A percentile compares a stretch with the other conserved stretches of the same genome.
phyloP scores from a whole-genome alignment of 345 rosid genomes.

The Stellera chamaejasme region DNA sequence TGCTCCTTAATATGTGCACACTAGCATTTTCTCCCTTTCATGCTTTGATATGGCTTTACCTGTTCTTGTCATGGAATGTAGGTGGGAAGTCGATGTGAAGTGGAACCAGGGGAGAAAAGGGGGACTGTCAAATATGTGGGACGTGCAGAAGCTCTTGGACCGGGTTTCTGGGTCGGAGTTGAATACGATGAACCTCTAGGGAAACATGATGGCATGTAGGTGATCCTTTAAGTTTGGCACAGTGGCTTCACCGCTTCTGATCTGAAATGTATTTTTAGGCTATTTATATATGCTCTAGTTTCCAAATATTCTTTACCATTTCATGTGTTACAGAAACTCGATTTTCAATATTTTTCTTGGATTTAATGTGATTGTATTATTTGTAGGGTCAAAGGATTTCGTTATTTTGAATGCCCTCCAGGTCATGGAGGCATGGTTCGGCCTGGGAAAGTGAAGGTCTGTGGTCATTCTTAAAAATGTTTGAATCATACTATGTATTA shows the following conservation, averaged over 20 bases:
- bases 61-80: constrained; percentile 12
- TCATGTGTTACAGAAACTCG: neutral
- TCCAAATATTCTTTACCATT: neutral
- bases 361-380: neutral
- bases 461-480: constrained; percentile 11
- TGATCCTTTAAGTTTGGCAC: neutral
- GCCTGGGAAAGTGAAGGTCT: constrained; percentile 92
- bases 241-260: neutral
- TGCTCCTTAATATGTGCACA: neutral
- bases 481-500: neutral
- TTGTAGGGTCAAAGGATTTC: constrained; percentile 74
- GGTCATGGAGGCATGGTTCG: constrained; percentile 77
- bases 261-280: neutral
- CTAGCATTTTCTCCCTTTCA: neutral
- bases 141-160: constrained; percentile 65
- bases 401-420: constrained; percentile 65
- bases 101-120: constrained; percentile 90
- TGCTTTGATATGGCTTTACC: neutral
- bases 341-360: neutral
- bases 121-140: constrained; percentile 80
- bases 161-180: constrained; percentile 92
- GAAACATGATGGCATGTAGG: constrained; percentile 94
- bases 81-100: constrained; percentile 91
- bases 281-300: neutral
- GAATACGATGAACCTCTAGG: constrained; percentile 95